Percentiles rank a stretch among this genome's conserved stretches.
phyloP scores from a whole-genome alignment of 2,329 filamentous ascomycete genomes.

The Aphanoascus verrucosus region DNA sequence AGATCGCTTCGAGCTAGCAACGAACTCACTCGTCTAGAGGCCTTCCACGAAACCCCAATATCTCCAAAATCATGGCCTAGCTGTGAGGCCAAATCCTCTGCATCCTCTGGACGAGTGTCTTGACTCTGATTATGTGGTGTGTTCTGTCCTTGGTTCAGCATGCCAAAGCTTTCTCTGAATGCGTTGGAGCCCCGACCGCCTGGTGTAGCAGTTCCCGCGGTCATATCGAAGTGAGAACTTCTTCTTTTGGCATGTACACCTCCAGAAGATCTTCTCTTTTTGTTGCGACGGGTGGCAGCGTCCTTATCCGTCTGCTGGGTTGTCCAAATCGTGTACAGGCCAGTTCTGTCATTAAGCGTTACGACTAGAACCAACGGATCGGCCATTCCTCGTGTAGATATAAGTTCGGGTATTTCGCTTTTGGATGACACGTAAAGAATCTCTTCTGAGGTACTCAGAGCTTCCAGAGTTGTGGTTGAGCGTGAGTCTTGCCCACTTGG shows the following conservation, averaged over 20 bases:
- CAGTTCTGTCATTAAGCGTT: slow-evolving; percentile 66
- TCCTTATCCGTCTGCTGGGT: slow-evolving; percentile 65
- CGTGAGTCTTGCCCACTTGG: slow-evolving; percentile 23
- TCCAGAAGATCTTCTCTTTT: slow-evolving; percentile 41
- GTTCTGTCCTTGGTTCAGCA: slow-evolving; percentile 36
- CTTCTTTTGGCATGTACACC: slow-evolving; percentile 56
- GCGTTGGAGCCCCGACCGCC: slow-evolving; percentile 50
- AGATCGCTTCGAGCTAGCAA: slow-evolving; percentile 78
- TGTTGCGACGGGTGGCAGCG: slow-evolving; percentile 35
- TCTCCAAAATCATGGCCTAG: slow-evolving; percentile 57
- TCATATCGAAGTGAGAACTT: slow-evolving; percentile 52
- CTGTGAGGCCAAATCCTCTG: slow-evolving; percentile 55
- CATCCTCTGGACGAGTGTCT: slow-evolving; percentile 45
- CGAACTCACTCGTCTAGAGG: slow-evolving; percentile 78
- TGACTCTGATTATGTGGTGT: slow-evolving; percentile 24
- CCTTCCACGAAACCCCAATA: slow-evolving; percentile 45
- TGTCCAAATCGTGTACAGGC: slow-evolving; percentile 75
- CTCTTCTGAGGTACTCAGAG: slow-evolving; percentile 68
- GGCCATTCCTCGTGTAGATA: slow-evolving; percentile 4
- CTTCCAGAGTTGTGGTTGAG: slow-evolving; percentile 35
- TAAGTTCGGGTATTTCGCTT: slow-evolving; percentile 36
- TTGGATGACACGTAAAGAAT: slow-evolving; percentile 69
- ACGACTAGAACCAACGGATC: slow-evolving; percentile 60
- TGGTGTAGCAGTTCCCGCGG: slow-evolving; percentile 67
- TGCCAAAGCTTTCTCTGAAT: slow-evolving; percentile 67